Conservation (phyloP, 768 basidiomycete genomes). For the Xerocomus spinulosus region DNA sequence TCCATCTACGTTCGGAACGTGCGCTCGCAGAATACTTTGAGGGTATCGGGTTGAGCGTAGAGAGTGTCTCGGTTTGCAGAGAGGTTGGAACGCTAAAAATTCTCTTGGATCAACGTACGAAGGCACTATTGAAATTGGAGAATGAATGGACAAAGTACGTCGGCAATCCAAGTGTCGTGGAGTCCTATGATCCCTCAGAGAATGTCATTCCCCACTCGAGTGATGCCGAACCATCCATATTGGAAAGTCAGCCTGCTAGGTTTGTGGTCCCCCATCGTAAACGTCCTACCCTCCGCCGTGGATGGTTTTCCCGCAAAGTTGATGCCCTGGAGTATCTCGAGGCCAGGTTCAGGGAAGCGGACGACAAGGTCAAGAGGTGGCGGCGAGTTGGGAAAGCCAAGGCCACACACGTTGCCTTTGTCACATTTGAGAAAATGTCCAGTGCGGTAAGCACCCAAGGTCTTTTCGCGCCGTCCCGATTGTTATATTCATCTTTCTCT, state of each 20-base stretch:
- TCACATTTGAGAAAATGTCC: slow-evolving; percentile 95
- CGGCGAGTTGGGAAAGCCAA: slow-evolving; percentile 70
- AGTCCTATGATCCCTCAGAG: slow-evolving; percentile 72
- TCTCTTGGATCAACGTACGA: slow-evolving; percentile 74
- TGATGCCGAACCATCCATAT: slow-evolving; percentile 47
- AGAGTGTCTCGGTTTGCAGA: slow-evolving; percentile 86
- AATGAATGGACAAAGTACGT: slow-evolving; percentile 85
- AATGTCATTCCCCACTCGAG: slow-evolving; percentile 43
- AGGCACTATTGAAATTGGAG: slow-evolving; percentile 77
- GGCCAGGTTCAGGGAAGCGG: slow-evolving; percentile 69
- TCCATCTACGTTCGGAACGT: slow-evolving; percentile 80
- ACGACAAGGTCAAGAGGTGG: slow-evolving; percentile 76
- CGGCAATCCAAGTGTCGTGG: slow-evolving; percentile 87
- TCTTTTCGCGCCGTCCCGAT: background rate
- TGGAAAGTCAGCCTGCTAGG: slow-evolving; percentile 50
- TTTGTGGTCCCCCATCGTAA: slow-evolving; percentile 71
- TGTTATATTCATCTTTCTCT: background rate
- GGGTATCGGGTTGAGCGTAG: slow-evolving; percentile 78
- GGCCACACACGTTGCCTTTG: slow-evolving; percentile 83
- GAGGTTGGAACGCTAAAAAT: slow-evolving; percentile 71
- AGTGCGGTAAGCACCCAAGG: slow-evolving; percentile 58
- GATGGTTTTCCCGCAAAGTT: slow-evolving; percentile 71
- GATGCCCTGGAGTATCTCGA: slow-evolving; percentile 91
- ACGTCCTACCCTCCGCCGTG: slow-evolving; percentile 71
- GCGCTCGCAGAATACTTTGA: slow-evolving; percentile 93